Evolutionary conservation across 345 rosid genomes (phyloP), one percentile per base, ranked within the genome.

Genomic region (Eucalyptus lansdowneana): DNA sequence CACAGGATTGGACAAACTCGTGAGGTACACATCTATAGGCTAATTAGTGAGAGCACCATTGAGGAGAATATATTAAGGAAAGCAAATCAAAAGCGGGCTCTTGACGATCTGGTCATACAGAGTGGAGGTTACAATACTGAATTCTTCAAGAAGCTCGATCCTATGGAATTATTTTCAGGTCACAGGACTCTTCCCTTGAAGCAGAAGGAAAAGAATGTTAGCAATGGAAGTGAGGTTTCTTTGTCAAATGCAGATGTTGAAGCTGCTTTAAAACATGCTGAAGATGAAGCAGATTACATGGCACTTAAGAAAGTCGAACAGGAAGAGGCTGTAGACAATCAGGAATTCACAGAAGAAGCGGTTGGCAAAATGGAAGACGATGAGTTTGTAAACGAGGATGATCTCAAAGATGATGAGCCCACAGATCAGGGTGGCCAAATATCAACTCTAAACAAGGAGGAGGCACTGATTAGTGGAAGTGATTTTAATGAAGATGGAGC

Each of bases 211-310:
- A 95, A 94, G 91, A 90, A 69, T 90, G 86, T 89, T 50, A 81
- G 67, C 90, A 90, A 90, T 91, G 97, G 94, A 89, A 89, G 69
- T 27, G 96, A 95, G 88, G 92, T 92, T 89, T 92, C 97, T 89
- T 87, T 96, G 88, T 98, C 99, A 72, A 95, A 94, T 92, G 98
- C 97, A 53, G 99, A 98, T 91, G 97, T 98, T 89, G 99, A 98
- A 92, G 99, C 99, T 95, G 99, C 99, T 91, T 91, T 98, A 87
- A 97, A 98, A 92, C 91, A 93, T 91, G 99, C 96, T 11, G 99
- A 98, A 95, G 99, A 98, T 94, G 99, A 98, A 92, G 99, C 99
- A 91, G 99, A 98, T 94, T 98, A 97, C 93, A 97, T 98, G 99
- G 99, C 99, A 90, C 91, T 98, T 90, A 98, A 98, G 94, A 97